Evolutionary conservation across 345 rosid genomes (phyloP).

Genomic region (Rhodomyrtus tomentosa): DNA sequence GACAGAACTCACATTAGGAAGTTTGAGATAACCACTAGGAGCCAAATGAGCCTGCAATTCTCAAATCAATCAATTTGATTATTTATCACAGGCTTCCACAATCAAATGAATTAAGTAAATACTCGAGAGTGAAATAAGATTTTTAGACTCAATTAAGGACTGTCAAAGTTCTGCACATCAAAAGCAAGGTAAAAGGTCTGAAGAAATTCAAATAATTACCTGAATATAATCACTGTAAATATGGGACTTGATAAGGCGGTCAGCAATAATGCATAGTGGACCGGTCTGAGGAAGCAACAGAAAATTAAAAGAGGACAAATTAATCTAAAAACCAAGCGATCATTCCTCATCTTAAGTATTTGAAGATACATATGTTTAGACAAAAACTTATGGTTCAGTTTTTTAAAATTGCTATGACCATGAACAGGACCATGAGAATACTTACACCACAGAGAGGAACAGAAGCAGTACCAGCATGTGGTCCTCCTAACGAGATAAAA

Average conservation of each 20-base stretch:
- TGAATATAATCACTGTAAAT: conserved; percentile 73
- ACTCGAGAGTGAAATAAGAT: background rate
- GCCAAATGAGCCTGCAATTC: conserved; percentile 65
- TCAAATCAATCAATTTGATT: background rate
- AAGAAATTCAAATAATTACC: conserved; percentile 21
- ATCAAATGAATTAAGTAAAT: background rate
- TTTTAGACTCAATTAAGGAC: background rate
- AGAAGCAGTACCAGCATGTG: conserved; percentile 96
- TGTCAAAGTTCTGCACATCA: background rate
- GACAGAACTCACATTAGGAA: conserved; percentile 48
- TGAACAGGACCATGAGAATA: background rate
- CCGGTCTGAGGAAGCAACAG: conserved; percentile 44
- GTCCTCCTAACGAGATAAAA: conserved; percentile 83
- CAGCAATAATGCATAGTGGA: conserved; percentile 46
- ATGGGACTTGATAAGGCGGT: conserved; percentile 44
- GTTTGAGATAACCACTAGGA: conserved; percentile 71
- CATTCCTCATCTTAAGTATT: background rate
- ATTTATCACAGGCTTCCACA: background rate
- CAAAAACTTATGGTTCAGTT: background rate
- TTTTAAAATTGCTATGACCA: background rate
- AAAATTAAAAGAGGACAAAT: background rate
- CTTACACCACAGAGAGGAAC: conserved; percentile 95
- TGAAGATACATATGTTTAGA: too few relatives aligned
- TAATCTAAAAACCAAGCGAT: background rate
- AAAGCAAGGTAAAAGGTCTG: background rate